Base-by-base conservation (phyloP, 2,329 filamentous ascomycete genomes). In the Phaeosphaeria sp. region DNA sequence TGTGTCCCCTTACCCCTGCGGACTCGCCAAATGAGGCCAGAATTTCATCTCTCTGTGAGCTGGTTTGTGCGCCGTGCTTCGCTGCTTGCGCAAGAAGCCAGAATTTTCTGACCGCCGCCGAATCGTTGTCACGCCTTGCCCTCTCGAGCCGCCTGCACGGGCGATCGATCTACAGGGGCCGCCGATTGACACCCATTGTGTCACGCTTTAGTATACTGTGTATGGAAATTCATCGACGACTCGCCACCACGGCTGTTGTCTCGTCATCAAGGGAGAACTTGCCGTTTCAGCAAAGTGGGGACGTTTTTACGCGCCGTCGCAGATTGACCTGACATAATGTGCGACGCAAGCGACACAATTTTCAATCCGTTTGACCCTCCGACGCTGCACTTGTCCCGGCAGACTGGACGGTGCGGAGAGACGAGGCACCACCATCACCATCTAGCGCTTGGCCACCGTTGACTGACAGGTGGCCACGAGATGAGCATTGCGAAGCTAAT, bases 401-500 rank as follows among this genome's bases (percentile, higher is more conserved):
- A 55, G 56, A 57, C 43, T 65, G 70, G 72, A 68, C 56, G 60
- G 56, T 64, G 72, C 59, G 67, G 71, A 74, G 71, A 69, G 62
- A 47, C 59, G 60, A 66, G 46, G 53, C 60, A 50, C 60, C 58
- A 66, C 55, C 62, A 60, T 59, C n/a, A n/a, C 56, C 54, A 41
- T 59, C 60, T 58, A 65, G 63, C 58, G 50, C 53, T 50, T 50
- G 50, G 44, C 50, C 63, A 53, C 59, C 64, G 63, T 67, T 65
- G 54, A 56, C 55, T 67, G 63, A 67, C 64, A 69, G 62, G n/a
- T 15, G 18, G 18, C 22, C 42, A 44, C 21, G n/a, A 20, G n/a
- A 21, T 22, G 13, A 46, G 44, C 30, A 36, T 36, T 36, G 30
- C 30, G 22, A 46, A 46, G 22, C 6, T 46, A 27, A 22, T 22